Evolutionary conservation across 2,329 filamentous ascomycete species (phyloP), one percentile per base, ranked within the genome.

Genomic region (Sporothrix inflata): DNA sequence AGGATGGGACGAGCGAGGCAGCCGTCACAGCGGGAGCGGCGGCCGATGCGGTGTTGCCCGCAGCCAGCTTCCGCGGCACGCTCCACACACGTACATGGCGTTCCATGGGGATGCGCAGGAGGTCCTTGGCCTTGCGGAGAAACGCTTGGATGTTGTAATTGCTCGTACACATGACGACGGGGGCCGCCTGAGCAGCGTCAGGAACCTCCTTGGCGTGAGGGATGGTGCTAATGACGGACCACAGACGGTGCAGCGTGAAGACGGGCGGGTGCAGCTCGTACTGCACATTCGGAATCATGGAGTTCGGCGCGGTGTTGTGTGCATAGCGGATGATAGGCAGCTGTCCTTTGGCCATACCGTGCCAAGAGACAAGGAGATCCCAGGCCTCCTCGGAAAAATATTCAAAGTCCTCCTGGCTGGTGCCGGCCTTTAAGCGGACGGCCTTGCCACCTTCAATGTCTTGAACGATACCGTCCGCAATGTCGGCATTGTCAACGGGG

Each of bases 201-300:
- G 90, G 90, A 71, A 91, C 81, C 1, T 85, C 82, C 77, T 90
- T 87, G 49, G 88, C 83, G 66, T 88, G 83, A 6, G 85, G 83
- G 27, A 89, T 81, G 1, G 88, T 86, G 75, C 85, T 90, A 69
- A 85, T 82, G 21, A 86, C 83, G 2, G 88, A 88, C 79, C 90
- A 91, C 1, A 98, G 84, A 76, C 95, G 94, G 78, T 97, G 90
- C 73, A 98, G 85, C 1, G 90, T 93, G 79, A 98, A 93, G 57
- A 97, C 86, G 0, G 93, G 94, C 4, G 94, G 96, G 77, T 94
- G 89, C 53, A 94, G 85, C 81, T 98, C 96, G 79, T 92, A 97
- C 77, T 92, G 85, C 63, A 97, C 83, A 75, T 97, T 93, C 51
- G 88, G 83, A 3, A 82, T 82, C n/a, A 82, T 78, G 1, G 85